Base-by-base conservation (phyloP, 495 filamentous ascomycete species). In the Staphylotrichum tortipilum region DNA sequence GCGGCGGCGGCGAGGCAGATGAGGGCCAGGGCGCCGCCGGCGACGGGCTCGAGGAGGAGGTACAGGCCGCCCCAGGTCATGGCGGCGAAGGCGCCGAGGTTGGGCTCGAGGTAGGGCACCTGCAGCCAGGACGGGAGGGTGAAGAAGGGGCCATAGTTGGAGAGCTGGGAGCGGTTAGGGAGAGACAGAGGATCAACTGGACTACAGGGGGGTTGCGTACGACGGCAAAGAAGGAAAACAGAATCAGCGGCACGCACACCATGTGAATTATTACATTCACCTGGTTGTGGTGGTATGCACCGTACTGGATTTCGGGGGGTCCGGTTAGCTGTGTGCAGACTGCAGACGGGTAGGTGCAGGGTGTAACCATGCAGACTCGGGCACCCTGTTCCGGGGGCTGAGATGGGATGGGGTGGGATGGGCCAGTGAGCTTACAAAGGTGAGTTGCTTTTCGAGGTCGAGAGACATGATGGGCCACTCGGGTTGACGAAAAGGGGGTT, bases 251-350 rank as follows among this genome's bases (percentile, higher is more conserved):
- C 8, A 98, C 90, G 63, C 87, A 96, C 21, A 82, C 74, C 59
- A 95, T 83, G 65, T 98, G 92, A 57, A 98, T 95, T 19, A 78
- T 77, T 46, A 96, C 71, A 61, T 98, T 98, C 60, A 94, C 86
- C 8, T 80, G 72, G 68, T 95, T 84, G 65, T 86, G 83, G 65
- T 98, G 92, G 65, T 98, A 96, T 24, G 88, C 79, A 59, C 92
- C 91, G 77, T 98, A 98, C 92, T 96, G 52, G n/a, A n/a, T n/a
- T n/a, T n/a, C n/a, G n/a, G 37, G 18, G 22, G 11, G 12, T 21
- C 44, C 18, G 38, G 52, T 57, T 11, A 49, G 60, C 54, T 56
- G 17, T n/a, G n/a, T n/a, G n/a, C n/a, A n/a, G n/a, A n/a, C 23
- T 45, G 11, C 18, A 31, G 14, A 38, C 24, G n/a, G n/a, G n/a